Percentiles rank a stretch among this genome's conserved stretches.
Evolutionary conservation across 768 basidiomycete species (phyloP).

Genomic region (Stropharia rugosoannulata): DNA sequence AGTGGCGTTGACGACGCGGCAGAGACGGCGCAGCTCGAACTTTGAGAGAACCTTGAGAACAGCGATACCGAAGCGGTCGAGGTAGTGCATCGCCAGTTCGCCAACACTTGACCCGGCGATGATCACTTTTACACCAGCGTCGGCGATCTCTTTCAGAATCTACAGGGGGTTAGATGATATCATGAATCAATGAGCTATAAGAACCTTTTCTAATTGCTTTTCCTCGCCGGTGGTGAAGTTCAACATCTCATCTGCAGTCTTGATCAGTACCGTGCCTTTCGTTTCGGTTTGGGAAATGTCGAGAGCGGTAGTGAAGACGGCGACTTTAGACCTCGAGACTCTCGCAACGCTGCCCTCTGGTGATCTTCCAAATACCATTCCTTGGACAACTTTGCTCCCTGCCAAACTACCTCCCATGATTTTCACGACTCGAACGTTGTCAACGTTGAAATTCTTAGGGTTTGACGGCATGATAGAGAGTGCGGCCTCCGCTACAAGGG

Average conservation of each 20-base stretch:
- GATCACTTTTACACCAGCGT: conserved; percentile 91
- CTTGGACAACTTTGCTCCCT: conserved; percentile 85
- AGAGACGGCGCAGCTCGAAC: conserved; percentile 92
- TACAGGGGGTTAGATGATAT: conserved; percentile 24
- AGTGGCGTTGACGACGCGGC: conserved; percentile 94
- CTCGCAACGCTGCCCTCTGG: conserved; percentile 91
- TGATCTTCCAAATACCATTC: conserved; percentile 98
- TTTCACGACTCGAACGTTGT: conserved; percentile 97
- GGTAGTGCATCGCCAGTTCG: conserved; percentile 95
- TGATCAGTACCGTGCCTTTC: conserved; percentile 95
- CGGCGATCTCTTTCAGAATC: conserved; percentile 97
- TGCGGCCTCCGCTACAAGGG: conserved; percentile 90
- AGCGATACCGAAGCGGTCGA: conserved; percentile 90
- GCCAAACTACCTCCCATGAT: conserved; percentile 94
- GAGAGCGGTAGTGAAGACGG: conserved; percentile 89
- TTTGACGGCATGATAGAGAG: conserved; percentile 89
- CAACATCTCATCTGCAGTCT: conserved; percentile 94
- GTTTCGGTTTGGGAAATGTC: conserved; percentile 98
- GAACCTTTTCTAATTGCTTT: conserved; percentile 89
- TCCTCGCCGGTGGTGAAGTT: conserved; percentile 97
- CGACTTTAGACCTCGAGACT: conserved; percentile 85
- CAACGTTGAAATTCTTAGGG: conserved; percentile 93
- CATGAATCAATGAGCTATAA: not conserved
- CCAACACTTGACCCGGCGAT: conserved; percentile 92
- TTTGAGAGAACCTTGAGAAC: conserved; percentile 98